These are phyloP conservation scores for Baudoinia panamericana DNA, from an alignment of 495 filamentous ascomycete species.

Conservation along the genomic window DNA sequence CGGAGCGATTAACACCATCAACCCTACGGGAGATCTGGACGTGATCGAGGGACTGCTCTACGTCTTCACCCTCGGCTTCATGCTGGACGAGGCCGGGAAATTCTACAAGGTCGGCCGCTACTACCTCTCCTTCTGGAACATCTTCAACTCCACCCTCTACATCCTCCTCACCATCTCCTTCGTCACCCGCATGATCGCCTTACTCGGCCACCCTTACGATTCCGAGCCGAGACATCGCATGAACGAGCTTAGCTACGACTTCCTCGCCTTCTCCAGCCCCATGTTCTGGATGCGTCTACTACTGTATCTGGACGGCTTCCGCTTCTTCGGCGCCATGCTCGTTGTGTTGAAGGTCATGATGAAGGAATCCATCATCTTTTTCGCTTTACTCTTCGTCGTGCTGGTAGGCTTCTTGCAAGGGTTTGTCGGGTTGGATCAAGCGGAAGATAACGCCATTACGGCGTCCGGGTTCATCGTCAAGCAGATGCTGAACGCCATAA, in stretches of 20 bases:
- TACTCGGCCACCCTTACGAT: slow-evolving; percentile 47
- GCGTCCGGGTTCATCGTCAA: slow-evolving; percentile 63
- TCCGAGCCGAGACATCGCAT: slow-evolving; percentile 42
- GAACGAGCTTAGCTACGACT: slow-evolving; percentile 82
- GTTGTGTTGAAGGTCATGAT: slow-evolving; percentile 98
- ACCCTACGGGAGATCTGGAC: slow-evolving; percentile 66
- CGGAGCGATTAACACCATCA: slow-evolving; percentile 82
- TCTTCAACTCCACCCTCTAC: slow-evolving; percentile 80
- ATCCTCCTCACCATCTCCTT: slow-evolving; percentile 62
- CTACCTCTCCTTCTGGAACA: slow-evolving; percentile 90
- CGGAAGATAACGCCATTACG: slow-evolving; percentile 41
- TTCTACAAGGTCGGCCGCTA: slow-evolving; percentile 83
- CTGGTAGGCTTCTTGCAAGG: slow-evolving; percentile 85
- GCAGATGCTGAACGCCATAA: slow-evolving; percentile 78
- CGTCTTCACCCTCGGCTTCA: slow-evolving; percentile 81
- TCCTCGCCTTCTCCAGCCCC: slow-evolving; percentile 76
- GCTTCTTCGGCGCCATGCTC: slow-evolving; percentile 96
- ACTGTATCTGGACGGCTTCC: slow-evolving; percentile 80
- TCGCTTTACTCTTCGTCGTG: slow-evolving; percentile 78
- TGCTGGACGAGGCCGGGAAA: slow-evolving; percentile 74
- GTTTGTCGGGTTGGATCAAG: slow-evolving; percentile 84
- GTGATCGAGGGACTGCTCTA: slow-evolving; percentile 76
- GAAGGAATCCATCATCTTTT: slow-evolving; percentile 96
- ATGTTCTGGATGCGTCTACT: slow-evolving; percentile 96
- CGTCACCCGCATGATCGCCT: slow-evolving; percentile 60